Conservation (phyloP, 345 rosid species). For the Psidium guajava region DNA sequence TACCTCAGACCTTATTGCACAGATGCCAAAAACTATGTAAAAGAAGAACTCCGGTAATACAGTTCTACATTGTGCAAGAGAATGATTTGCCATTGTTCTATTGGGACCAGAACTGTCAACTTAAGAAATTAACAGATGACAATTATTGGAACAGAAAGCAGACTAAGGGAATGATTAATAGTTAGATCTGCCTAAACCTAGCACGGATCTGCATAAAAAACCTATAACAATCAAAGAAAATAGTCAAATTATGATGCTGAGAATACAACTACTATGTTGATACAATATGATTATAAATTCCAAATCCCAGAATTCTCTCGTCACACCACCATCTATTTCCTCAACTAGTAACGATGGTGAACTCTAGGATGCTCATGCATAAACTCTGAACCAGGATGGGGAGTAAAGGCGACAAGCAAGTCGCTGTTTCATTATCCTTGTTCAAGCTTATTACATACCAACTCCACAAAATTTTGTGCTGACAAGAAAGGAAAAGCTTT, state of each 20-base stretch:
- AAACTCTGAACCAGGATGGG: not conserved
- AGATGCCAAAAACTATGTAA: not conserved
- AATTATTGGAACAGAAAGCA: not conserved
- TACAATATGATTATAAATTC: not conserved
- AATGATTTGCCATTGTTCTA: not conserved
- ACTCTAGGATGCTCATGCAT: not conserved
- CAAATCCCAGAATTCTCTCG: not conserved
- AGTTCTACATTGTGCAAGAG: not conserved
- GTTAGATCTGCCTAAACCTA: not conserved
- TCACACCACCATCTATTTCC: not conserved
- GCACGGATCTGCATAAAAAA: not conserved
- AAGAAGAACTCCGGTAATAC: not conserved
- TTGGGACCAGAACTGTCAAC: not conserved
- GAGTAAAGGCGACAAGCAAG: not conserved
- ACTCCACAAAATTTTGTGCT: not conserved
- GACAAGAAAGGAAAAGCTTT: not conserved
- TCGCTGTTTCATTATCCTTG: not conserved
- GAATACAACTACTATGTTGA: not conserved
- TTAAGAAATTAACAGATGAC: not conserved
- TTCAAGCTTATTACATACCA: not conserved
- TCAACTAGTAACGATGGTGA: not conserved
- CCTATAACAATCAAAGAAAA: not conserved
- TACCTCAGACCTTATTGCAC: not conserved
- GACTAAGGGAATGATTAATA: not conserved
- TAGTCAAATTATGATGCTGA: not conserved